phyloP scores from a whole-genome alignment of 2,329 filamentous ascomycete species.

The Clonostachys sp. region DNA sequence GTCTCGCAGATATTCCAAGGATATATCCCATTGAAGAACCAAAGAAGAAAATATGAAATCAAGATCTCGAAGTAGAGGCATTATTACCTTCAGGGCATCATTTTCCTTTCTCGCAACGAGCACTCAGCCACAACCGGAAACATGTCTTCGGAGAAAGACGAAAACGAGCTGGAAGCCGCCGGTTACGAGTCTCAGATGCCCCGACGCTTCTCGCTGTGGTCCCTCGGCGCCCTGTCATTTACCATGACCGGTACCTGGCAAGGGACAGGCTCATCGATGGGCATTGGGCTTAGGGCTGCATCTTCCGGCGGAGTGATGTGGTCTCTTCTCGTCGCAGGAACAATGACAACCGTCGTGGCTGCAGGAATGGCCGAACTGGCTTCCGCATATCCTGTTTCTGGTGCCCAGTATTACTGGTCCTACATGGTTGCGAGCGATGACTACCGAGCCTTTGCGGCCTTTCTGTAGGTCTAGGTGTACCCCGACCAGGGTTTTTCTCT shows the following conservation, averaged over 20 bases:
- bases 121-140: too few species aligned
- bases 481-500: too few species aligned
- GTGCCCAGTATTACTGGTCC: constrained; percentile 18
- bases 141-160: constrained; percentile 6
- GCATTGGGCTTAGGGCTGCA: constrained; percentile 16
- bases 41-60: too few species aligned
- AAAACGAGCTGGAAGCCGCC: constrained; percentile 20
- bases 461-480: too few species aligned
- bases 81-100: too few species aligned
- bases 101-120: too few species aligned
- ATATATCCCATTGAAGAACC: too few species aligned
- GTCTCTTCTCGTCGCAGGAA: constrained; percentile 15
- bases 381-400: constrained; percentile 16
- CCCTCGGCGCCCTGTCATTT: constrained; percentile 17
- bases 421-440: constrained; percentile 13
- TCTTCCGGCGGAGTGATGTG: constrained; percentile 16
- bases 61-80: too few species aligned
- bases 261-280: constrained; percentile 18
- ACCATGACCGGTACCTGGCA: constrained; percentile 22
- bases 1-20: too few species aligned
- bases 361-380: constrained; percentile 17
- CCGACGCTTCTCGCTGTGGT: constrained; percentile 17
- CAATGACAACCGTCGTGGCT: constrained; percentile 16
- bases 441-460: neutral
- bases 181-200: constrained; percentile 22